Evolutionary conservation across 306 rosid genomes (phyloP).

Genomic region (Betula pendula): DNA sequence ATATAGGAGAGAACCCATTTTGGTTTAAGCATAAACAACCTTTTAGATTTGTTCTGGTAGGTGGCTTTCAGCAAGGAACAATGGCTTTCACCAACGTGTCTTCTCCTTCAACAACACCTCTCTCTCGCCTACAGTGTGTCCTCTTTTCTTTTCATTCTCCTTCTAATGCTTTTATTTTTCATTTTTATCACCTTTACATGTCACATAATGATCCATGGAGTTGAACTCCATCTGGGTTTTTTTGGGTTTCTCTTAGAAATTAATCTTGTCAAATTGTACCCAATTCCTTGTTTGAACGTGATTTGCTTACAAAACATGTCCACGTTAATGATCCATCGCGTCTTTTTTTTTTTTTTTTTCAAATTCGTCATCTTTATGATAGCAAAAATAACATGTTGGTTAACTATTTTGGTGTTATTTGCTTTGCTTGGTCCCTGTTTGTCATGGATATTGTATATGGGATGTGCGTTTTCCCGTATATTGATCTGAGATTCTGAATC

Average conservation of each 20-base stretch:
- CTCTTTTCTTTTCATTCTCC: background rate
- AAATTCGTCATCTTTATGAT: background rate
- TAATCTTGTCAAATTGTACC: background rate
- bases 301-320: background rate
- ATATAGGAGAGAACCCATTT: constrained; percentile 8
- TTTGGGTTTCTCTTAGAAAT: background rate
- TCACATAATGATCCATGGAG: background rate
- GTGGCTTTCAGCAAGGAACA: background rate
- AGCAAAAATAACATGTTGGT: background rate
- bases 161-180: background rate
- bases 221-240: constrained; percentile 27
- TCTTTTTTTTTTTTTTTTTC: background rate
- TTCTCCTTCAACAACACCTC: constrained; percentile 49
- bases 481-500: constrained; percentile 9
- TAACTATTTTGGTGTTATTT: background rate
- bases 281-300: background rate
- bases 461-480: background rate
- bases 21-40: constrained; percentile 1
- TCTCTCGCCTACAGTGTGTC: constrained; percentile 51
- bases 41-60: background rate
- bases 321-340: background rate
- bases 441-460: background rate
- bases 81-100: constrained; percentile 68
- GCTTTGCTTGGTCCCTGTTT: background rate
- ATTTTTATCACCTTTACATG: background rate